phyloP scores from a whole-genome alignment of 805 yeast species.

The Metschnikowia gruessii region DNA sequence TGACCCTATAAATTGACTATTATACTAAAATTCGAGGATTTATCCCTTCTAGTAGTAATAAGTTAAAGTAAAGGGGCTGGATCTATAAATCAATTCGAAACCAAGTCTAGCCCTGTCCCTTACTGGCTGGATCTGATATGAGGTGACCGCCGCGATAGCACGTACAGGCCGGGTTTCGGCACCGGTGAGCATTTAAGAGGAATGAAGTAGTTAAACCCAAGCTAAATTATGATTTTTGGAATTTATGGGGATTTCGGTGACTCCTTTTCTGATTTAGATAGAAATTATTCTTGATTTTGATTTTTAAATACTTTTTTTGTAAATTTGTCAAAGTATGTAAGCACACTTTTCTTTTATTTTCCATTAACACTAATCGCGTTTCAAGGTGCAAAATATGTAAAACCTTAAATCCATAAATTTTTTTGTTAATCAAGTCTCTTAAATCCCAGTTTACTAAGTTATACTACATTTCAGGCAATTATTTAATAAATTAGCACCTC shows the following conservation, averaged over 20 bases:
- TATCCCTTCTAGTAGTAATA: not conserved
- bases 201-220: not conserved
- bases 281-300: not conserved
- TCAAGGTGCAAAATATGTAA: no score
- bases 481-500: no score
- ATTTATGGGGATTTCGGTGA: not conserved
- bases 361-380: no score
- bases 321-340: no score
- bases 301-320: not conserved
- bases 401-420: no score
- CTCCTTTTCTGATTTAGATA: no score
- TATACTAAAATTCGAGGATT: not conserved
- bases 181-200: not conserved
- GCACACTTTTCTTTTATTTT: no score
- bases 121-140: not conserved
- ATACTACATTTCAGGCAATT: no score
- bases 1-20: not conserved
- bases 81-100: not conserved
- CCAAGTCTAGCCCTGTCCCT: not conserved
- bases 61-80: not conserved
- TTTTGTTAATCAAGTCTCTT: no score
- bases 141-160: conserved; percentile 2
- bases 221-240: not conserved
- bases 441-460: no score
- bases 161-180: conserved; percentile 3